Percentiles rank a stretch among this genome's conserved stretches.
These are phyloP conservation scores for Ziziphus jujuba DNA, from an alignment of 306 rosid species.

Conservation along the genomic window DNA sequence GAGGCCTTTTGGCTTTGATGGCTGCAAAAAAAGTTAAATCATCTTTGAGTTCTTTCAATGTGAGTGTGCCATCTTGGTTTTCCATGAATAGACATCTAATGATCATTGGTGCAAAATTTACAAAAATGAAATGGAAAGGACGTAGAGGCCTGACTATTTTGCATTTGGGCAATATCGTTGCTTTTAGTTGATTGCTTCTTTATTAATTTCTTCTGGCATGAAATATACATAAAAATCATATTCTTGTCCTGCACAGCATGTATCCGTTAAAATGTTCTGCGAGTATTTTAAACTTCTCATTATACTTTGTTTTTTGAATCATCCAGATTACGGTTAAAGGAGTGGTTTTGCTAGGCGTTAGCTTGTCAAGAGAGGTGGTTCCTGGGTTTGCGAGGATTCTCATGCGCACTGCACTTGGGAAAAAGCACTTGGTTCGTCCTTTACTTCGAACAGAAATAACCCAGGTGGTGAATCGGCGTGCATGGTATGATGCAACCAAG, in stretches of 20 bases:
- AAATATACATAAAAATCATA: too few relatives aligned
- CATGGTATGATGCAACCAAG: constrained; percentile 85
- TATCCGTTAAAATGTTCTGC: neutral
- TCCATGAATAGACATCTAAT: neutral
- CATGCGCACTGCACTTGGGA: constrained; percentile 86
- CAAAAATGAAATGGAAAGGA: neutral
- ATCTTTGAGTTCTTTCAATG: constrained; percentile 54
- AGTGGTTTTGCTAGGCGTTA: constrained; percentile 69
- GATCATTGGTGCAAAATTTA: neutral
- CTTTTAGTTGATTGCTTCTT: too few relatives aligned
- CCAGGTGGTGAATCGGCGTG: constrained; percentile 87
- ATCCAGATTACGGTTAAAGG: constrained; percentile 74
- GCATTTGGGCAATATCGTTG: too few relatives aligned
- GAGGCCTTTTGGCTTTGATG: constrained; percentile 82
- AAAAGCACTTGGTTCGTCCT: constrained; percentile 90
- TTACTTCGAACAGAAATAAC: constrained; percentile 79
- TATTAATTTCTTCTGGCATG: neutral
- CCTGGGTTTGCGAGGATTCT: constrained; percentile 94
- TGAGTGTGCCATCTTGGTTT: constrained; percentile 36
- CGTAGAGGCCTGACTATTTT: too few relatives aligned
- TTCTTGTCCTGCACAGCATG: too few relatives aligned
- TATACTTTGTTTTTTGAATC: neutral
- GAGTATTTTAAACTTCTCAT: neutral
- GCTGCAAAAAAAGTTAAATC: constrained; percentile 64
- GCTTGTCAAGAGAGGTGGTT: constrained; percentile 86